Conservation (phyloP, 2,329 filamentous ascomycete genomes). For the Fonsecaea erecta region DNA sequence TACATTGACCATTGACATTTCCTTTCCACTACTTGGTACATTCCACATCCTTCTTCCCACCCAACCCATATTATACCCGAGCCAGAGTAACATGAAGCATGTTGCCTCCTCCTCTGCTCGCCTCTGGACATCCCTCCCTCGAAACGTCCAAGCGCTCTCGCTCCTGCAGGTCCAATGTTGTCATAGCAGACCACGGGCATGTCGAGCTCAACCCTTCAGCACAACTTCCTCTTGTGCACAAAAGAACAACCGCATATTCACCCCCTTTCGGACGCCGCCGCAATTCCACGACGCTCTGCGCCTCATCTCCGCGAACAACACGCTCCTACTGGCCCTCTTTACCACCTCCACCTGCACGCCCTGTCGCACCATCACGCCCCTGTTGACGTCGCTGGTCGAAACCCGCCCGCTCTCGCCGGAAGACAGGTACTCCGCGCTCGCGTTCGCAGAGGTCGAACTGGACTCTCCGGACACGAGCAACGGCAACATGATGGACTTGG, state of each 20-base stretch:
- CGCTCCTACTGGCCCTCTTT: constrained; percentile 34
- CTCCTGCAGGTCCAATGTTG: not conserved
- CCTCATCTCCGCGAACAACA: constrained; percentile 35
- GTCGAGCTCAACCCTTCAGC: constrained; percentile 8
- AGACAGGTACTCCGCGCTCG: constrained; percentile 32
- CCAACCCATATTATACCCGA: not conserved
- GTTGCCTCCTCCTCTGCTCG: not conserved
- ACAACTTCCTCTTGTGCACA: constrained; percentile 13
- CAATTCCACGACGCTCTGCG: constrained; percentile 37
- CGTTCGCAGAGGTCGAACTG: constrained; percentile 36
- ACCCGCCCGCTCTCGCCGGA: constrained; percentile 24
- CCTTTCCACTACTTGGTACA: too few species aligned
- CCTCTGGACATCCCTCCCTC: not conserved
- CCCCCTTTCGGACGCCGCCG: constrained; percentile 33
- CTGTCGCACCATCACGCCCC: constrained; percentile 36
- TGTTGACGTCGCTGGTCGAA: constrained; percentile 33
- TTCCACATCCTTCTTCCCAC: not conserved
- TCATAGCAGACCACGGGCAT: not conserved
- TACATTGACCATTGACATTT: too few species aligned
- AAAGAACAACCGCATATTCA: constrained; percentile 34
- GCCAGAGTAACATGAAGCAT: not conserved
- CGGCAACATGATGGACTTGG: constrained; percentile 36
- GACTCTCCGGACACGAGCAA: constrained; percentile 40
- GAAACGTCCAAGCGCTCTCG: not conserved
- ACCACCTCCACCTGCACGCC: constrained; percentile 35